Evolutionary conservation across 306 rosid genomes (phyloP), one percentile per base, ranked within the genome.

Genomic region (Cicer pinnatifidum): DNA sequence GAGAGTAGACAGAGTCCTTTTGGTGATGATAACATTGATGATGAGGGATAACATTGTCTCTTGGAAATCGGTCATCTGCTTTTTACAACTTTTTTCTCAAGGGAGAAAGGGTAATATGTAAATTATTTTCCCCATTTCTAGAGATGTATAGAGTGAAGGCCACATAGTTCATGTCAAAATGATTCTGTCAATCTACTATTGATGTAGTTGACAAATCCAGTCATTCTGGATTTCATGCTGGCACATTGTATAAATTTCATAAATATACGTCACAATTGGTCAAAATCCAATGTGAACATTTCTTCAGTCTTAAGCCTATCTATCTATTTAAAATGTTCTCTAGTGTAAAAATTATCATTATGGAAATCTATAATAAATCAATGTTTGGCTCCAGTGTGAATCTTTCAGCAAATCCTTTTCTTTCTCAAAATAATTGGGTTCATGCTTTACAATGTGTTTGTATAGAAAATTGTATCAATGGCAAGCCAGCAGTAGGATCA

Each of bases 121-220:
- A 89, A 89, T 86, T 86, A 85, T 86, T 86, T 85, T 80, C 89
- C 86, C 92, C 83, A 77, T 82, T 75, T 77, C 83, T 81, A 90
- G 88, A 90, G 91, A 84, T 93, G 89, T 89, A 89, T 88, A 90
- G 97, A 78, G 89, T 87, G 86, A 86, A 89, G 90, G 72, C 45
- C 53, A 77, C 69, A 69, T 19, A 48, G 80, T 67, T 84, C 91
- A 72, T 82, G 86, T 86, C 79, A 86, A 81, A 84, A 78, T 83
- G 84, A 82, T 81, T 83, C 80, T 77, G 84, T 78, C 85, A 65
- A 65, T 71, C 88, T 83, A 89, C 84, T 78, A 83, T 69, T 84
- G 78, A 61, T 85, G 85, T 91, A 73, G 96, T 77, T 82, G 89
- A 82, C 83, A 33, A 86, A 74, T 71, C 80, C 79, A 47, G 84